phyloP scores from a whole-genome alignment of 1,284 basidiomycete species.

The Amylostereum areolatum region DNA sequence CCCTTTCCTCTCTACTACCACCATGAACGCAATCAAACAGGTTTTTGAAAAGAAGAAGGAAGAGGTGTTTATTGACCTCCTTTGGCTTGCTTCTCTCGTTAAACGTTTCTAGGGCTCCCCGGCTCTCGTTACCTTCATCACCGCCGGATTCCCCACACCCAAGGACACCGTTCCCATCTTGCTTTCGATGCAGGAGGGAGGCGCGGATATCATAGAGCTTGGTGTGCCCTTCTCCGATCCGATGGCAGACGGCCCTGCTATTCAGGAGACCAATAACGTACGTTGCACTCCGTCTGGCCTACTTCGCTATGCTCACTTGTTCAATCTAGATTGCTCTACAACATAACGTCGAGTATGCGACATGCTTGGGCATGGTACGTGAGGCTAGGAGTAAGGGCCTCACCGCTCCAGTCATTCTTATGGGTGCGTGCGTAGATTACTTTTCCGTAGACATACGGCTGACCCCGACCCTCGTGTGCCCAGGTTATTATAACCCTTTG shows the following conservation, averaged over 20 bases:
- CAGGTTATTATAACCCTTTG: slow-evolving; percentile 96
- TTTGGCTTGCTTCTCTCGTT: neutral
- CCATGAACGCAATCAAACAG: slow-evolving; percentile 73
- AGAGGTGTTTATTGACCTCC: slow-evolving; percentile 37
- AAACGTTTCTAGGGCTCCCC: slow-evolving; percentile 46
- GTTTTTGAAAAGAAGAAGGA: slow-evolving; percentile 71
- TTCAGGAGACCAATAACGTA: slow-evolving; percentile 90
- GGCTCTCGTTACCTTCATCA: slow-evolving; percentile 85
- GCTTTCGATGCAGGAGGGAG: slow-evolving; percentile 89
- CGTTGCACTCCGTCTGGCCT: slow-evolving; percentile 21
- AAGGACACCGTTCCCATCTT: slow-evolving; percentile 84
- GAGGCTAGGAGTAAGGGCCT: slow-evolving; percentile 82
- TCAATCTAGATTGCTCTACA: slow-evolving; percentile 67
- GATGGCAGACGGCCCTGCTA: slow-evolving; percentile 88
- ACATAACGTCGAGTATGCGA: slow-evolving; percentile 72
- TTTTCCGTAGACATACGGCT: neutral
- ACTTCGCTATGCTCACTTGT: neutral
- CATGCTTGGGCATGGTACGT: slow-evolving; percentile 70
- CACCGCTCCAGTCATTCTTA: slow-evolving; percentile 83
- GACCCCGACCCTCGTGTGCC: neutral
- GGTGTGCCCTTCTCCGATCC: slow-evolving; percentile 97
- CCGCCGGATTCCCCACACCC: slow-evolving; percentile 80
- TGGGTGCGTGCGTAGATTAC: slow-evolving; percentile 57
- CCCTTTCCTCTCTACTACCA: slow-evolving; percentile 9
- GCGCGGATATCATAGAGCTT: slow-evolving; percentile 93